Conservation (phyloP, 75 land plant species). For the Gnetum montanum region DNA sequence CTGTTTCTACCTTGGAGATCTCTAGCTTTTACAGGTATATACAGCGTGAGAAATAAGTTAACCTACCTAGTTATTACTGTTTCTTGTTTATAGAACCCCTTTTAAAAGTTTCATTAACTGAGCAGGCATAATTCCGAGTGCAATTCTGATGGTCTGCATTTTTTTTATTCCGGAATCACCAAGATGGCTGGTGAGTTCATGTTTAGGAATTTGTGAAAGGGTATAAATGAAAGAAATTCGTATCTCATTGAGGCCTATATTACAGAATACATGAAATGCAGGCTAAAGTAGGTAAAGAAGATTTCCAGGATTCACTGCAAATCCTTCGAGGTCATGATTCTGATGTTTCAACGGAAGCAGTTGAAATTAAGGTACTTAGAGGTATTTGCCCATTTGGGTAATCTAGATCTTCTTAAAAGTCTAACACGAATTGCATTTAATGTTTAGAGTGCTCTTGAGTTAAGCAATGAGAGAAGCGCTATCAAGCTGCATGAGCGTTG, state of each 20-base stretch:
- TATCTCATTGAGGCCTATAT: not conserved
- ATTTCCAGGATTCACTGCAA: constrained; percentile 68
- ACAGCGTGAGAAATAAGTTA: not conserved
- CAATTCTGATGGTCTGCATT: constrained; percentile 59
- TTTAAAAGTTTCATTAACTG: not conserved
- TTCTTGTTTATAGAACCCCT: no score
- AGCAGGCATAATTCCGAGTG: constrained; percentile 70
- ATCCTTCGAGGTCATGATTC: constrained; percentile 74
- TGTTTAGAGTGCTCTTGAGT: constrained; percentile 23
- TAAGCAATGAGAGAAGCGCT: constrained; percentile 5
- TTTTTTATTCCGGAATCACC: constrained; percentile 94
- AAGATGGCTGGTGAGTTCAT: constrained; percentile 77
- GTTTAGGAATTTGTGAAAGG: not conserved
- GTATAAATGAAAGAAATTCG: not conserved
- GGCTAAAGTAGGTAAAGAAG: constrained; percentile 82
- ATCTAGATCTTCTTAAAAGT: not conserved
- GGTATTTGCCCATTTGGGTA: not conserved
- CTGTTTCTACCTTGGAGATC: constrained; percentile 51
- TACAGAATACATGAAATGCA: constrained; percentile 13
- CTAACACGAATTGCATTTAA: not conserved
- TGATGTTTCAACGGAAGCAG: constrained; percentile 69
- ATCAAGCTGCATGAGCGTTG: constrained; percentile 15
- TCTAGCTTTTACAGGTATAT: constrained; percentile 61
- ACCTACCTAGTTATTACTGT: no score
- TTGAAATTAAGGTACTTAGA: constrained; percentile 68